A percentile compares a stretch with the other conserved stretches of the same genome.
Evolutionary conservation across 169 alveolate species (phyloP).

Genomic region (Cryptosporidium parvum): DNA sequence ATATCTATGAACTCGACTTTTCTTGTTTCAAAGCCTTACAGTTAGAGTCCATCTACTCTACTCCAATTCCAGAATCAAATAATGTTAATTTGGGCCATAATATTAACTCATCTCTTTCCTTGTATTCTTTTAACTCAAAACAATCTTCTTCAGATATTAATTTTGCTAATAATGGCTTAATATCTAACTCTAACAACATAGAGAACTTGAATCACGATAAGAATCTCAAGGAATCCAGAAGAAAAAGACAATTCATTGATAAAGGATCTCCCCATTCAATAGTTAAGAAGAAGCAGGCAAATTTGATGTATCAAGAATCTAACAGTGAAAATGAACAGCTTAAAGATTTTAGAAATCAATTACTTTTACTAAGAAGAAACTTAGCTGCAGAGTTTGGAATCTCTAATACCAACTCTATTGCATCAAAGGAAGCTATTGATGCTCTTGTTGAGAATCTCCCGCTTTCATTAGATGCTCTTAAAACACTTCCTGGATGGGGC

Average conservation of each 20-base stretch:
- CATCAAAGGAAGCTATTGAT: conserved; percentile 73
- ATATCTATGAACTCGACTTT: conserved; percentile 5
- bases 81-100: no score
- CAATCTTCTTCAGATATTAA: neutral
- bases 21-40: neutral
- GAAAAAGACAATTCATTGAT: conserved; percentile 15
- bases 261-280: conserved; percentile 15
- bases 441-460: conserved; percentile 53
- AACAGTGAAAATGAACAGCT: neutral
- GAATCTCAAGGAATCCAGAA: neutral
- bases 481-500: conserved; percentile 72
- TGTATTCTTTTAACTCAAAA: neutral
- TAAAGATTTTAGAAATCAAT: conserved; percentile 57
- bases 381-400: conserved; percentile 44
- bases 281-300: conserved; percentile 8
- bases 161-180: neutral
- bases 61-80: conserved; percentile 1
- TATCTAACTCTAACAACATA: neutral
- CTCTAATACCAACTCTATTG: conserved; percentile 57
- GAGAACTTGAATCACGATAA: neutral
- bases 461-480: conserved; percentile 23
- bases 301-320: neutral
- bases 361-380: conserved; percentile 45
- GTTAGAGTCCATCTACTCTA: neutral
- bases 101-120: neutral